Conservation (phyloP, 805 yeast genomes). For the Maudiozyma serrabonitensis region DNA sequence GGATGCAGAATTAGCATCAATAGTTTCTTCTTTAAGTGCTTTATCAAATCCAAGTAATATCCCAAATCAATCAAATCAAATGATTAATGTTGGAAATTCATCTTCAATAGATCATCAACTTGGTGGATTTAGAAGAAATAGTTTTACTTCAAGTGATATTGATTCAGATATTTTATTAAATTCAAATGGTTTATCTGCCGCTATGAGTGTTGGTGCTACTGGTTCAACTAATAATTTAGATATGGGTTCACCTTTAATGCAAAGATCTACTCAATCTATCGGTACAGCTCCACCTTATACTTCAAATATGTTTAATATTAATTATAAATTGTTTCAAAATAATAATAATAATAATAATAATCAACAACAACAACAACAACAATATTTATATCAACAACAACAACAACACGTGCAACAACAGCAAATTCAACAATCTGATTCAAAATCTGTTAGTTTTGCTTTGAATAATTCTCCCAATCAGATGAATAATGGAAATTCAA, state of each 20-base stretch:
- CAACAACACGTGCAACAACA: neutral
- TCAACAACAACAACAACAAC: slow-evolving; percentile 4
- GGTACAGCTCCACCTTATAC: slow-evolving; percentile 25
- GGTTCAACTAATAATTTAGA: neutral
- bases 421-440: slow-evolving; percentile 5
- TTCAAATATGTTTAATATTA: slow-evolving; percentile 4
- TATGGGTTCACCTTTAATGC: slow-evolving; percentile 14
- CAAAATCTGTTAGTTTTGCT: slow-evolving; percentile 23
- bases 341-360: neutral
- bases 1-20: slow-evolving; percentile 28
- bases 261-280: slow-evolving; percentile 25
- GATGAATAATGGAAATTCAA: neutral
- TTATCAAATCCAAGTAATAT: slow-evolving; percentile 17
- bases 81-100: neutral
- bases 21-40: slow-evolving; percentile 30
- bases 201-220: neutral
- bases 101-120: slow-evolving; percentile 12
- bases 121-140: slow-evolving; percentile 27
- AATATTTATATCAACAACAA: neutral
- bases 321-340: neutral
- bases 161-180: slow-evolving; percentile 17
- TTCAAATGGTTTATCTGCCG: neutral
- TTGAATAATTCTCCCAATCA: slow-evolving; percentile 2
- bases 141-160: slow-evolving; percentile 17
- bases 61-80: neutral